phyloP scores from a whole-genome alignment of 352 stramenopile species.

The Globisporangium paddicum region DNA sequence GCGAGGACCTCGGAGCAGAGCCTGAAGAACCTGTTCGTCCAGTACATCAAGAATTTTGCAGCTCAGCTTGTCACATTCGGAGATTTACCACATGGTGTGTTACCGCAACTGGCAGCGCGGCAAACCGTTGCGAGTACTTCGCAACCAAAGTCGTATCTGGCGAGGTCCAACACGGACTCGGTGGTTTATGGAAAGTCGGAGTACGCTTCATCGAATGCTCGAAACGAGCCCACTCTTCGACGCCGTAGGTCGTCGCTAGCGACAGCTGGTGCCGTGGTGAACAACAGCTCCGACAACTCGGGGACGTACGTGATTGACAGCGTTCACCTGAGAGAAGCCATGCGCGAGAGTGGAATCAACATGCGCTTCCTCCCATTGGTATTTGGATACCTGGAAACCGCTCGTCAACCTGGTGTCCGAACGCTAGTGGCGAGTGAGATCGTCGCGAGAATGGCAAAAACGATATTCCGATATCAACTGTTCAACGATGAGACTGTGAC shows the following conservation, averaged over 20 bases:
- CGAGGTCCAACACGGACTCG: conserved; percentile 13
- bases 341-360: conserved; percentile 62
- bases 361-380: conserved; percentile 67
- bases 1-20: conserved; percentile 39
- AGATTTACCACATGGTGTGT: conserved; percentile 18
- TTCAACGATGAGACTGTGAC: conserved; percentile 38
- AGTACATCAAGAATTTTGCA: conserved; percentile 53
- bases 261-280: conserved; percentile 20
- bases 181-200: background rate
- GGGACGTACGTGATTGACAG: conserved; percentile 71
- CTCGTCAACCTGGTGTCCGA: conserved; percentile 46
- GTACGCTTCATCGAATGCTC: background rate
- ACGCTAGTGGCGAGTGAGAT: conserved; percentile 68
- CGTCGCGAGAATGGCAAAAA: conserved; percentile 65
- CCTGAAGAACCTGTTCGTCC: conserved; percentile 50
- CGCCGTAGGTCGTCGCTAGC: conserved; percentile 42
- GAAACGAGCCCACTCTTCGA: background rate
- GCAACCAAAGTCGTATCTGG: background rate
- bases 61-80: conserved; percentile 57
- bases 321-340: conserved; percentile 49
- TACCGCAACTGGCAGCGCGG: background rate
- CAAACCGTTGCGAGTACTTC: background rate
- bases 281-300: conserved; percentile 14
- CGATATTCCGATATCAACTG: conserved; percentile 60
- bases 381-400: conserved; percentile 34